These are phyloP conservation scores for Parasarocladium wereldwijsianum DNA, from an alignment of 2,329 filamentous ascomycete species.

Conservation along the genomic window DNA sequence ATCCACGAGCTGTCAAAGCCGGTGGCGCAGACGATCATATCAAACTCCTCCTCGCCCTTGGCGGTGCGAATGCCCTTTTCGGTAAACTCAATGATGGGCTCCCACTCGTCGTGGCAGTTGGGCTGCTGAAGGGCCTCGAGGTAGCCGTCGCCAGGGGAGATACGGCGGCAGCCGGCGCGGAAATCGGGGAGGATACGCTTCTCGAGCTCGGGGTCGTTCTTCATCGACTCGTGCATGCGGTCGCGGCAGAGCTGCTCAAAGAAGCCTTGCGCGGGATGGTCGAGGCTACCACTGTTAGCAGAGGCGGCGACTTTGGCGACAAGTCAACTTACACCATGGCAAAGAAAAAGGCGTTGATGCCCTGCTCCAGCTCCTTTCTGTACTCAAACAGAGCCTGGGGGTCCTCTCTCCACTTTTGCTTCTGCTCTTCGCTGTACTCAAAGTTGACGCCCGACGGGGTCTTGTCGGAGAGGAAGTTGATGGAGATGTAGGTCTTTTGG, in stretches of 20 bases:
- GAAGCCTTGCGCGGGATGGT: neutral
- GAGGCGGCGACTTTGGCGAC: too few relatives aligned
- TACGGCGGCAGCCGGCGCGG: conserved; percentile 28
- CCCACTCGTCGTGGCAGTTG: conserved; percentile 31
- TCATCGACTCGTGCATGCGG: conserved; percentile 9
- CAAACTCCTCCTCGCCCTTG: conserved; percentile 32
- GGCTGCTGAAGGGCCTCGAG: conserved; percentile 25
- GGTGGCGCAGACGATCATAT: conserved; percentile 39
- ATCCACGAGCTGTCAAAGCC: conserved; percentile 36
- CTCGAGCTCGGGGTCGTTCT: conserved; percentile 11
- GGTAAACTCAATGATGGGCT: conserved; percentile 28
- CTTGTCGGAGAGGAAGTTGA: too few relatives aligned
- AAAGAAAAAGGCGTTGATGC: conserved; percentile 5
- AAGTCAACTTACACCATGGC: too few relatives aligned
- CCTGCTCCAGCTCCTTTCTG: conserved; percentile 21
- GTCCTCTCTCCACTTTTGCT: conserved; percentile 20
- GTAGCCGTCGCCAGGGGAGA: conserved; percentile 34
- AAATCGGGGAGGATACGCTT: conserved; percentile 35
- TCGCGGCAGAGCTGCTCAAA: conserved; percentile 4
- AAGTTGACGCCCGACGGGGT: conserved; percentile 9
- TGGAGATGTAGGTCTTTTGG: conserved; percentile 26
- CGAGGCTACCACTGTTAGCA: too few relatives aligned
- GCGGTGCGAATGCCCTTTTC: conserved; percentile 31
- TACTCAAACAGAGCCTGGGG: conserved; percentile 20
- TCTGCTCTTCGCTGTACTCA: conserved; percentile 19